phyloP scores from a whole-genome alignment of 2,329 filamentous ascomycete species.

The Aspergillus sp. region DNA sequence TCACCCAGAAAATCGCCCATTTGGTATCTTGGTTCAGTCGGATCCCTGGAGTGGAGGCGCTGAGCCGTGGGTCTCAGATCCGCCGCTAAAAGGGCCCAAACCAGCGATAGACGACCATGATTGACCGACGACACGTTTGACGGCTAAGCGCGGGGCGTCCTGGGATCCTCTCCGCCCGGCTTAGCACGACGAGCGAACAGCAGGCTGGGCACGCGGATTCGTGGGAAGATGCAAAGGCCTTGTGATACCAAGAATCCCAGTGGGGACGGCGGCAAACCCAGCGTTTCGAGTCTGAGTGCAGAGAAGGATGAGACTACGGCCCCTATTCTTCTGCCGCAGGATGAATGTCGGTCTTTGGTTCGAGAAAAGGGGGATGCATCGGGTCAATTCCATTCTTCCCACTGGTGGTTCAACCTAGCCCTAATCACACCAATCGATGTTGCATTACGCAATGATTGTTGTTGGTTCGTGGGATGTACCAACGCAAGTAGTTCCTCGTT shows the following conservation, averaged over 20 bases:
- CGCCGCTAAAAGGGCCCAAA: conserved; percentile 21
- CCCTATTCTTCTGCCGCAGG: conserved; percentile 5
- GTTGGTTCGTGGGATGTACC: not conserved
- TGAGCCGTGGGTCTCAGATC: conserved; percentile 26
- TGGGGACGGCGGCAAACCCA: conserved; percentile 22
- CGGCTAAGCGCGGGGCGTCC: conserved; percentile 16
- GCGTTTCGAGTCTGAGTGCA: not conserved
- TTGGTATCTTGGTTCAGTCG: conserved; percentile 4
- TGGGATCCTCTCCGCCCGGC: conserved; percentile 11
- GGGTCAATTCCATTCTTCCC: not conserved
- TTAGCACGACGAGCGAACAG: conserved; percentile 13
- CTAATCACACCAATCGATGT: not conserved
- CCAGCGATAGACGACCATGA: conserved; percentile 15
- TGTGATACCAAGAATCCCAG: conserved; percentile 13
- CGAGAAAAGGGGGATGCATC: not conserved
- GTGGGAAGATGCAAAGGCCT: conserved; percentile 15
- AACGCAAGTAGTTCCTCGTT: not conserved
- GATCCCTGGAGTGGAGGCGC: conserved; percentile 14
- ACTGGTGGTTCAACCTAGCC: not conserved
- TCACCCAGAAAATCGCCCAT: not conserved
- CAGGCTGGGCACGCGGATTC: conserved; percentile 13
- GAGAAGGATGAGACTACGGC: not conserved
- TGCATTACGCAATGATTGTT: not conserved
- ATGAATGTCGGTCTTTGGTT: not conserved
- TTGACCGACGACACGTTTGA: conserved; percentile 15